A percentile compares a stretch with the other conserved stretches of the same genome.
phyloP scores from a whole-genome alignment of 1,284 basidiomycete genomes.

The Boletus chippewaensis region DNA sequence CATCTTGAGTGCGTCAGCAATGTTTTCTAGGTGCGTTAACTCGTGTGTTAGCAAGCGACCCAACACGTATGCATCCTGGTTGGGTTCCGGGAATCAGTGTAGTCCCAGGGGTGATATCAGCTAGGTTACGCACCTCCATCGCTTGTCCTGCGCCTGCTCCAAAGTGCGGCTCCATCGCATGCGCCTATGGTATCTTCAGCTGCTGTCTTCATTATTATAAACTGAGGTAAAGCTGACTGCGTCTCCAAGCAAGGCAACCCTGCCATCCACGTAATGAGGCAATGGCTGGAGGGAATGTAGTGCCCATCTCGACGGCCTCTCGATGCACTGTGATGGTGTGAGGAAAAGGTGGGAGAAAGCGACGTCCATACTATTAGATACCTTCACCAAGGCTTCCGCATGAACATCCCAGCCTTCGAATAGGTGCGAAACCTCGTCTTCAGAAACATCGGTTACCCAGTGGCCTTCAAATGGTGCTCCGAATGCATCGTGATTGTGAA shows the following conservation, averaged over 20 bases:
- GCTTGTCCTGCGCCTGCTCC: conserved; percentile 32
- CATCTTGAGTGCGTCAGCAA: conserved; percentile 22
- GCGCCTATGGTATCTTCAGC: conserved; percentile 20
- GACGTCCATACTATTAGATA: not conserved
- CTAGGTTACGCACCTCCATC: conserved; percentile 24
- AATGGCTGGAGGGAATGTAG: conserved; percentile 29
- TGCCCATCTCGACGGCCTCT: conserved; percentile 28
- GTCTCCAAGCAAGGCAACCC: conserved; percentile 34
- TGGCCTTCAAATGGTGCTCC: conserved; percentile 33
- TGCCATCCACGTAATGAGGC: conserved; percentile 26
- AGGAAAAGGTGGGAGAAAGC: not conserved
- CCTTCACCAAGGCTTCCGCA: conserved; percentile 31
- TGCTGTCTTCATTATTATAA: not conserved
- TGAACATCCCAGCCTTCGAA: conserved; percentile 41
- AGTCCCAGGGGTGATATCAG: no score
- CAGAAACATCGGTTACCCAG: conserved; percentile 32
- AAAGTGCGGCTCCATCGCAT: conserved; percentile 30
- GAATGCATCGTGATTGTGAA: conserved; percentile 32
- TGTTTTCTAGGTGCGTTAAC: conserved; percentile 16
- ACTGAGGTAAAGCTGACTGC: conserved; percentile 19
- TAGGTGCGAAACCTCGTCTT: conserved; percentile 27
- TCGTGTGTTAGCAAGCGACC: conserved; percentile 31
- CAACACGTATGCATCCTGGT: conserved; percentile 34
- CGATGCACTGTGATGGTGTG: conserved; percentile 12
- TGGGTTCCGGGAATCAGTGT: not conserved